Conservation (phyloP, 179 eudicot genomes). For the Corrigiola litoralis region DNA sequence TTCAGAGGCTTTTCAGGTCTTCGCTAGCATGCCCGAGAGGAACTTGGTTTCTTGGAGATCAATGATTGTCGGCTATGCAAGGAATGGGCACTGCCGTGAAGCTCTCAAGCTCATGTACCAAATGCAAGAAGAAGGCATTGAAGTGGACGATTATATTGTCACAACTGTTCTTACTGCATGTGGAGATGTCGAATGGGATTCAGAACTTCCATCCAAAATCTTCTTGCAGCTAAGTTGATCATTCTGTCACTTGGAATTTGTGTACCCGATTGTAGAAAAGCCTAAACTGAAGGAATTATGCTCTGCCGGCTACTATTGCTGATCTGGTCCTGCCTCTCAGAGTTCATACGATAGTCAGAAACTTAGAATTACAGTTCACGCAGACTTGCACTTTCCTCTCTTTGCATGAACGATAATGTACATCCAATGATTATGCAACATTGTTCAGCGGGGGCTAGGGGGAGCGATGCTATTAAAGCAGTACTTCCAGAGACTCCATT, state of each 20-base stretch:
- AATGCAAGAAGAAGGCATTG: slow-evolving; percentile 72
- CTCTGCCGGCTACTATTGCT: not conserved
- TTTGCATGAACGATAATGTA: no score
- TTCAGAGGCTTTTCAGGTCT: slow-evolving; percentile 72
- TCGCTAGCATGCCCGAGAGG: slow-evolving; percentile 63
- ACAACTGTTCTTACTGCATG: slow-evolving; percentile 70
- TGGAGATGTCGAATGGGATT: slow-evolving; percentile 59
- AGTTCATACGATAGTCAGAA: not conserved
- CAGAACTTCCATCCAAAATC: slow-evolving; percentile 23
- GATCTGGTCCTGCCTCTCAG: not conserved
- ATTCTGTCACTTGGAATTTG: not conserved
- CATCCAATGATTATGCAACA: no score
- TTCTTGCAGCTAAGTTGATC: slow-evolving; percentile 28
- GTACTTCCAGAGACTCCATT: no score
- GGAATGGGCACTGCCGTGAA: slow-evolving; percentile 64
- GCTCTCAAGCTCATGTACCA: slow-evolving; percentile 76
- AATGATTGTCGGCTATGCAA: slow-evolving; percentile 75
- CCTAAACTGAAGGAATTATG: not conserved
- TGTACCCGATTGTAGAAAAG: not conserved
- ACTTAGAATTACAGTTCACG: no score
- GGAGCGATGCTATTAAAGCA: no score
- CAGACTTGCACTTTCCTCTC: no score
- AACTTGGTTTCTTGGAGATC: slow-evolving; percentile 75
- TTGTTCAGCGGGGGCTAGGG: no score
- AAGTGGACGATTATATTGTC: slow-evolving; percentile 55